These are phyloP conservation scores for Hypoxylon perforatum DNA, from an alignment of 495 filamentous ascomycete species.

Conservation along the genomic window DNA sequence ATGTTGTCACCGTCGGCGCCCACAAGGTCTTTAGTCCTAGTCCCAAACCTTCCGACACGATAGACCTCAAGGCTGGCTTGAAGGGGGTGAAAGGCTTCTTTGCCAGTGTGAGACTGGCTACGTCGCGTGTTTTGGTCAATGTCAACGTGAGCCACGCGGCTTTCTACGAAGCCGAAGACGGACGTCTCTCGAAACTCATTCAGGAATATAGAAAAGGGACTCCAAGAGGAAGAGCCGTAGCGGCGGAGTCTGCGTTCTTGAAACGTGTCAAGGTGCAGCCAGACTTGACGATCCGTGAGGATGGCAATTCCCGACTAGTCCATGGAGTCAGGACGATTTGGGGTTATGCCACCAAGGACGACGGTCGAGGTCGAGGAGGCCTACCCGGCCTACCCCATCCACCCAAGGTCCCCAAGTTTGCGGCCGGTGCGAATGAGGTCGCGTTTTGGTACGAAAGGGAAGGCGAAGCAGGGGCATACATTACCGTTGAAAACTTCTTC, in stretches of 20 bases:
- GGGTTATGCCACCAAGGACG: slow-evolving; percentile 40
- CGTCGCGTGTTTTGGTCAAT: slow-evolving; percentile 66
- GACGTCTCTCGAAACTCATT: slow-evolving; percentile 22
- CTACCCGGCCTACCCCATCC: slow-evolving; percentile 37
- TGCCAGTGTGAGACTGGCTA: slow-evolving; percentile 67
- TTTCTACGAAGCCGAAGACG: slow-evolving; percentile 37
- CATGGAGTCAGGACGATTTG: slow-evolving; percentile 57
- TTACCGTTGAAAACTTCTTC: slow-evolving; percentile 66
- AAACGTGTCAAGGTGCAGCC: slow-evolving; percentile 55
- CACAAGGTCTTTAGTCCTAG: slow-evolving; percentile 39
- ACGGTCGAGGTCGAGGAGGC: slow-evolving; percentile 42
- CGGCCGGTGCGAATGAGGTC: slow-evolving; percentile 62
- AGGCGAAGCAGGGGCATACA: slow-evolving; percentile 42
- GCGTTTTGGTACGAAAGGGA: slow-evolving; percentile 56
- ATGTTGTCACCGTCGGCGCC: slow-evolving; percentile 32
- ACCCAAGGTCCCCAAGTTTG: slow-evolving; percentile 51
- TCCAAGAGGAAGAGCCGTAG: not conserved
- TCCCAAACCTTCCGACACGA: slow-evolving; percentile 5
- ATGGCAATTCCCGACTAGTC: slow-evolving; percentile 19
- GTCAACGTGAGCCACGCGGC: slow-evolving; percentile 53
- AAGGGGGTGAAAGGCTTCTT: slow-evolving; percentile 66
- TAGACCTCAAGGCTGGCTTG: slow-evolving; percentile 55
- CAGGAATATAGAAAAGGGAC: not conserved
- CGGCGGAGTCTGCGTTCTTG: slow-evolving; percentile 31
- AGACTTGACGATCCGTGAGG: slow-evolving; percentile 53